phyloP scores from a whole-genome alignment of 805 yeast genomes.

The Metschnikowia corniflorae region DNA sequence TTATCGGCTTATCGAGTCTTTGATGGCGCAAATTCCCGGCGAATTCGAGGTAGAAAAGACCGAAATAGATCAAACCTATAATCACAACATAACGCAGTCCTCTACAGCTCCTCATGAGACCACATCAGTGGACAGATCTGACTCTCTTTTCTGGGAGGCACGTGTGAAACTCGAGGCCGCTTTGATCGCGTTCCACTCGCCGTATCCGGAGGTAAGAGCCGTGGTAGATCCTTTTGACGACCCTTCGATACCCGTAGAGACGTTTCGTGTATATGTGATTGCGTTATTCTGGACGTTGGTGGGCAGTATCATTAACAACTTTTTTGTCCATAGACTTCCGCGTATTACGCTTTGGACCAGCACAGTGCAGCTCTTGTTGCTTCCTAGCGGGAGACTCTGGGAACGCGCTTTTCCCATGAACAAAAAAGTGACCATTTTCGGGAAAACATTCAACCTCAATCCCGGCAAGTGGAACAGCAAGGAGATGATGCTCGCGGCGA shows the following conservation, averaged over 20 bases:
- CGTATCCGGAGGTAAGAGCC: constrained; percentile 66
- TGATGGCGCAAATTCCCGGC: constrained; percentile 19
- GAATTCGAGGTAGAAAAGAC: constrained; percentile 6
- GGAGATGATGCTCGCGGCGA: constrained; percentile 45
- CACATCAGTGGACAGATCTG: not conserved
- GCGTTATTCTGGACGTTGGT: constrained; percentile 50
- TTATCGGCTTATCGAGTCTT: constrained; percentile 23
- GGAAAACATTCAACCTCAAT: constrained; percentile 25
- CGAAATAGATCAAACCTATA: not conserved
- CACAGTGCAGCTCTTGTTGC: constrained; percentile 37
- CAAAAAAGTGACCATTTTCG: constrained; percentile 24
- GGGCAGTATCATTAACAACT: constrained; percentile 54
- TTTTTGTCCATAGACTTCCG: constrained; percentile 55
- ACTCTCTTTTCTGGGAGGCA: constrained; percentile 23
- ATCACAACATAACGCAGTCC: not conserved
- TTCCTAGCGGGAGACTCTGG: constrained; percentile 42
- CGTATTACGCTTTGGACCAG: constrained; percentile 39
- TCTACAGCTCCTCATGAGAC: not conserved
- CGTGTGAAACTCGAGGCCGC: constrained; percentile 42
- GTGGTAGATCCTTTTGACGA: constrained; percentile 60
- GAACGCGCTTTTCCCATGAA: constrained; percentile 28
- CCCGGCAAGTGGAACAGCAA: constrained; percentile 44
- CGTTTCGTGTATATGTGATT: constrained; percentile 53
- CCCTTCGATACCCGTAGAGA: constrained; percentile 45
- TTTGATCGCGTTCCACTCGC: constrained; percentile 43